A percentile compares a stretch with the other conserved stretches of the same genome.
These are phyloP conservation scores for Calvatia gigantea DNA, from an alignment of 768 basidiomycete species.

Conservation along the genomic window DNA sequence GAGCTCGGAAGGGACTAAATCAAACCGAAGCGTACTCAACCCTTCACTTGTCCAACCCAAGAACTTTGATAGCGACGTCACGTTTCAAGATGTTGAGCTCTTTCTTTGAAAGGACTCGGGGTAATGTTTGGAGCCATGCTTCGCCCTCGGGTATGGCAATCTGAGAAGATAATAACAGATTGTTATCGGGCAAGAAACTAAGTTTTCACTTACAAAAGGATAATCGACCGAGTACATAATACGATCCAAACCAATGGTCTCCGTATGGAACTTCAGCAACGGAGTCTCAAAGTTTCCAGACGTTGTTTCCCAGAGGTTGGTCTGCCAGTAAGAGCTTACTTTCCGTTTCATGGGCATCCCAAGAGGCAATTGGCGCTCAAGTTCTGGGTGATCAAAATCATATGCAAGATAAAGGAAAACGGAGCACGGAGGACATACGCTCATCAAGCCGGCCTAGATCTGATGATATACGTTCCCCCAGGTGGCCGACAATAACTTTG, in stretches of 20 bases:
- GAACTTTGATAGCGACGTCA: constrained; percentile 25
- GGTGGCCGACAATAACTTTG: constrained; percentile 39
- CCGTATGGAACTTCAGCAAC: constrained; percentile 34
- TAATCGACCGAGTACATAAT: constrained; percentile 41
- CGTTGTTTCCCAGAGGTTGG: constrained; percentile 37
- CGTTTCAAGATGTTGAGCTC: constrained; percentile 24
- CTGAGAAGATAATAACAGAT: constrained; percentile 10
- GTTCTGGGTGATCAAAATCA: constrained; percentile 21
- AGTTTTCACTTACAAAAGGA: constrained; percentile 25
- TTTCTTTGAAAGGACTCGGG: constrained; percentile 14
- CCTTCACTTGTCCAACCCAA: constrained; percentile 23
- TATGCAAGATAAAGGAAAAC: not conserved
- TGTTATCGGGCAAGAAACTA: not conserved
- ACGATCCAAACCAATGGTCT: constrained; percentile 35
- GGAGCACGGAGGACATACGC: constrained; percentile 21
- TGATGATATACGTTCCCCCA: constrained; percentile 40
- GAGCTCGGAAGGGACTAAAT: too few relatives aligned
- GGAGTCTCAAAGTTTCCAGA: constrained; percentile 38
- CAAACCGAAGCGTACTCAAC: too few relatives aligned
- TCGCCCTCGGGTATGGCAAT: constrained; percentile 19
- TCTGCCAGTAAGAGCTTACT: constrained; percentile 33
- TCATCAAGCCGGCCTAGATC: constrained; percentile 37
- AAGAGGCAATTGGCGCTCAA: constrained; percentile 21
- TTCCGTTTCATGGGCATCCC: constrained; percentile 37
- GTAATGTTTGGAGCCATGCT: constrained; percentile 24